Evolutionary conservation across 352 stramenopile species (phyloP).

Genomic region (Phytophthora parvispora): DNA sequence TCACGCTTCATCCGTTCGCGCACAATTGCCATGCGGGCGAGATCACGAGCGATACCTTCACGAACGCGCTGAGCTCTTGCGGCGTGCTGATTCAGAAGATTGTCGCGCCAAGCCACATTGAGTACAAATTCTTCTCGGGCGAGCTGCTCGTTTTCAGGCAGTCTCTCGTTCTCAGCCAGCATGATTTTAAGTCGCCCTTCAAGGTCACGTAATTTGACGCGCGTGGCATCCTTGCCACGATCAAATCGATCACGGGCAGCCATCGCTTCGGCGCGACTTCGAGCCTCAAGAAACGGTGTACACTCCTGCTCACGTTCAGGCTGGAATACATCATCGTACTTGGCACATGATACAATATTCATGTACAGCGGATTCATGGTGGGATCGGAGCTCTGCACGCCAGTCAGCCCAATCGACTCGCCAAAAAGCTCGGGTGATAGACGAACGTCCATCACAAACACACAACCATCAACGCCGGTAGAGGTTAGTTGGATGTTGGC

Average conservation of each 20-base stretch:
- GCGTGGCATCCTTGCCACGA: slow-evolving; percentile 72
- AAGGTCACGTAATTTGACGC: slow-evolving; percentile 69
- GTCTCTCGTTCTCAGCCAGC: slow-evolving; percentile 74
- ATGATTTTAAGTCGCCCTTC: slow-evolving; percentile 74
- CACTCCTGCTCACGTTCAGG: slow-evolving; percentile 49
- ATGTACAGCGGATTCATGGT: slow-evolving; percentile 69
- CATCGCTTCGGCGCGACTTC: slow-evolving; percentile 43
- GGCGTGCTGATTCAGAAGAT: slow-evolving; percentile 60
- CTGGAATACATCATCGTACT: slow-evolving; percentile 75
- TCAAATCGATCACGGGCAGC: slow-evolving; percentile 70
- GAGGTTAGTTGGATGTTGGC: slow-evolving; percentile 65
- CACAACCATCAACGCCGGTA: slow-evolving; percentile 67
- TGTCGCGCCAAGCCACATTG: slow-evolving; percentile 82
- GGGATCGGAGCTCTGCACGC: slow-evolving; percentile 4
- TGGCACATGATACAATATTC: slow-evolving; percentile 72
- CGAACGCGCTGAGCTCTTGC: slow-evolving; percentile 68
- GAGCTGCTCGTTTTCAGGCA: slow-evolving; percentile 79
- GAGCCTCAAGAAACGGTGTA: slow-evolving; percentile 53
- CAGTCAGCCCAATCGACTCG: slow-evolving; percentile 25
- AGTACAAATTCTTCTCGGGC: slow-evolving; percentile 92
- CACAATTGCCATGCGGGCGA: slow-evolving; percentile 83
- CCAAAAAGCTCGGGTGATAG: slow-evolving; percentile 38
- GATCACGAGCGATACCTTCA: slow-evolving; percentile 72
- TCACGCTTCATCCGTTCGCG: slow-evolving; percentile 91
- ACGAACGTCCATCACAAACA: slow-evolving; percentile 75